Evolutionary conservation across 148 eudicot species (phyloP).

Genomic region (Chenopodium berlandieri): DNA sequence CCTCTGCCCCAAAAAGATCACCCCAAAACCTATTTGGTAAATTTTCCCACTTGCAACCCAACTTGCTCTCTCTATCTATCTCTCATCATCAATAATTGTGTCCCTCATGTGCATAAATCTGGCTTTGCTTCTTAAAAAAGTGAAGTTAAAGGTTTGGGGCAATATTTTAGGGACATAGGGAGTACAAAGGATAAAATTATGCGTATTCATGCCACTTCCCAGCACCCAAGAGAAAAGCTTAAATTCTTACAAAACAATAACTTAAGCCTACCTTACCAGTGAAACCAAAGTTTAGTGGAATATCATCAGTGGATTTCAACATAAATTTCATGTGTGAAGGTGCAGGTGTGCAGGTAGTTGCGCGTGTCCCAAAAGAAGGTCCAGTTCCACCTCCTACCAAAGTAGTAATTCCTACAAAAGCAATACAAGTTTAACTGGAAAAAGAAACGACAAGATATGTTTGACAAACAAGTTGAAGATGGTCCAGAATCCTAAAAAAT

Average conservation of each 20-base stretch:
- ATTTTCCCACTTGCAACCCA: too few species aligned
- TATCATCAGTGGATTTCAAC: constrained; percentile 86
- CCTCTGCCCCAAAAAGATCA: too few species aligned
- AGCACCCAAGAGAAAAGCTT: background rate
- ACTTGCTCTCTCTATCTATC: too few species aligned
- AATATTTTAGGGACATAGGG: too few species aligned
- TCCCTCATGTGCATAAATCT: too few species aligned
- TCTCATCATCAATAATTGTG: too few species aligned
- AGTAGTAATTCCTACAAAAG: constrained; percentile 75
- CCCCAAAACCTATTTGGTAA: too few species aligned
- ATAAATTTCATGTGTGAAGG: constrained; percentile 78
- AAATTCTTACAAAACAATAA: background rate
- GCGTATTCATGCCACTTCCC: constrained; percentile 1
- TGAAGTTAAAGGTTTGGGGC: too few species aligned
- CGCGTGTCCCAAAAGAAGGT: constrained; percentile 93
- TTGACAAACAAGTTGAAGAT: constrained; percentile 5
- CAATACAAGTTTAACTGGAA: constrained; percentile 14
- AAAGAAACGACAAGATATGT: background rate
- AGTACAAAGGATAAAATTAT: background rate
- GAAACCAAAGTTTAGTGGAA: constrained; percentile 93
- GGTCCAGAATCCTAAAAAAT: background rate
- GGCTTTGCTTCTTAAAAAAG: too few species aligned
- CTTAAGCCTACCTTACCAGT: constrained; percentile 75
- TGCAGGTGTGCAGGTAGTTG: constrained; percentile 95
- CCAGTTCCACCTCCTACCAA: constrained; percentile 99